phyloP scores from a whole-genome alignment of 768 basidiomycete genomes.

The Tulasnella sp. region DNA sequence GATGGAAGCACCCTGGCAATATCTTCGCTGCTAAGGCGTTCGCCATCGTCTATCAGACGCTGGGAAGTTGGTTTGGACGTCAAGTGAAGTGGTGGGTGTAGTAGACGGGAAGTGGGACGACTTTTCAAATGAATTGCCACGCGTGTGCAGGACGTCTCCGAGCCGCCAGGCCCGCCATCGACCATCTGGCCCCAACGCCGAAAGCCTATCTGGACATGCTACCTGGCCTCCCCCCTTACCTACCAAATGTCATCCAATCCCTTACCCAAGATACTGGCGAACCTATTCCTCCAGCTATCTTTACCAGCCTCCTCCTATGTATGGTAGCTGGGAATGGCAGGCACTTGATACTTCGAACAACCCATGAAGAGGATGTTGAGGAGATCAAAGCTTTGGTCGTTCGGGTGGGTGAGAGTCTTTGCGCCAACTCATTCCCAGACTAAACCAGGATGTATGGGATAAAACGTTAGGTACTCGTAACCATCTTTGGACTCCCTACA shows the following conservation, averaged over 20 bases:
- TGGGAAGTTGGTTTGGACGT: too few species aligned
- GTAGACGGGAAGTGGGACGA: too few species aligned
- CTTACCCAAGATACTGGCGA: constrained; percentile 2
- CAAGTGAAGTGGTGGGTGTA: too few species aligned
- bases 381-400: constrained; percentile 28
- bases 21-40: too few species aligned
- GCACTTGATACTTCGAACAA: constrained; percentile 26
- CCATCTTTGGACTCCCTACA: constrained; percentile 25
- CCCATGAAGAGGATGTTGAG: constrained; percentile 20
- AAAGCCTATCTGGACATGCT: not conserved
- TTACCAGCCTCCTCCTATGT: constrained; percentile 25
- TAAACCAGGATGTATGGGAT: not conserved
- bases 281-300: constrained; percentile 14
- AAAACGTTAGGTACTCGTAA: constrained; percentile 14
- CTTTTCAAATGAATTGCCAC: too few species aligned
- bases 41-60: too few species aligned
- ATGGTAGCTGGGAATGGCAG: constrained; percentile 23
- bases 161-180: too few species aligned
- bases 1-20: too few species aligned
- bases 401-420: constrained; percentile 22
- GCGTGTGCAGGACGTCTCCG: too few species aligned
- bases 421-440: too few species aligned
- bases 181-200: too few species aligned
- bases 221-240: constrained; percentile 9
- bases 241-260: constrained; percentile 16